Conservation (phyloP, 768 basidiomycete species). For the Clitopilus hobsonii region DNA sequence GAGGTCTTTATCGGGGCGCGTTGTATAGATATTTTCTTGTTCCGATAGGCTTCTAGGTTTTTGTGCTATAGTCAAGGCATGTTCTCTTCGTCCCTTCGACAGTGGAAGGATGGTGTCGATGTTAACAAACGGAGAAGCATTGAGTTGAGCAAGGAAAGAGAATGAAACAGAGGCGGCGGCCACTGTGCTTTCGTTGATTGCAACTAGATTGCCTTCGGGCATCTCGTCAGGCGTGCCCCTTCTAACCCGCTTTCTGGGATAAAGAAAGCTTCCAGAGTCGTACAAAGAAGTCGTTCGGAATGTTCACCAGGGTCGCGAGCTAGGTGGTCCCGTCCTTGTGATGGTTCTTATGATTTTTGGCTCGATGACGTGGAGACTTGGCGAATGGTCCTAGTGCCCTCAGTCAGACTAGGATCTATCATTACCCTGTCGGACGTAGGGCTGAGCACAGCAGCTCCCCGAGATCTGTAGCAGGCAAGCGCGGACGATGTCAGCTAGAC, state of each 20-base stretch:
- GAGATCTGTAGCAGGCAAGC: constrained; percentile 49
- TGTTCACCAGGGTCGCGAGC: constrained; percentile 74
- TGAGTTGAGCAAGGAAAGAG: not conserved
- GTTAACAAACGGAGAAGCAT: constrained; percentile 56
- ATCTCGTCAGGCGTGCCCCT: constrained; percentile 19
- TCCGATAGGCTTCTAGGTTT: no score
- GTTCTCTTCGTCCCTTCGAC: no score
- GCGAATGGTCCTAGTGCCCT: constrained; percentile 47
- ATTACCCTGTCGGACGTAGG: constrained; percentile 39
- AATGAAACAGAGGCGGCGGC: no score
- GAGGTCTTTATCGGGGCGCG: no score
- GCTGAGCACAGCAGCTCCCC: constrained; percentile 50
- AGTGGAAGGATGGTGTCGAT: constrained; percentile 78
- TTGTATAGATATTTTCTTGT: no score
- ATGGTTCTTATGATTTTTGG: constrained; percentile 59
- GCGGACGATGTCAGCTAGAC: not conserved
- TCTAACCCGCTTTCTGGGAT: constrained; percentile 40
- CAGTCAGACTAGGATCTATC: constrained; percentile 51
- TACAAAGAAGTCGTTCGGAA: constrained; percentile 76
- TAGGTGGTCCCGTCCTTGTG: constrained; percentile 65
- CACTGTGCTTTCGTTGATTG: constrained; percentile 87
- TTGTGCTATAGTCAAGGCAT: no score
- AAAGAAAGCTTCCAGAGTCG: constrained; percentile 71
- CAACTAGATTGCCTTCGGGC: constrained; percentile 56
- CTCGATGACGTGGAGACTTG: constrained; percentile 63